Evolutionary conservation across 257 asterid genomes (phyloP), one percentile per base, ranked within the genome.

Genomic region (Solanum gracilifrons): DNA sequence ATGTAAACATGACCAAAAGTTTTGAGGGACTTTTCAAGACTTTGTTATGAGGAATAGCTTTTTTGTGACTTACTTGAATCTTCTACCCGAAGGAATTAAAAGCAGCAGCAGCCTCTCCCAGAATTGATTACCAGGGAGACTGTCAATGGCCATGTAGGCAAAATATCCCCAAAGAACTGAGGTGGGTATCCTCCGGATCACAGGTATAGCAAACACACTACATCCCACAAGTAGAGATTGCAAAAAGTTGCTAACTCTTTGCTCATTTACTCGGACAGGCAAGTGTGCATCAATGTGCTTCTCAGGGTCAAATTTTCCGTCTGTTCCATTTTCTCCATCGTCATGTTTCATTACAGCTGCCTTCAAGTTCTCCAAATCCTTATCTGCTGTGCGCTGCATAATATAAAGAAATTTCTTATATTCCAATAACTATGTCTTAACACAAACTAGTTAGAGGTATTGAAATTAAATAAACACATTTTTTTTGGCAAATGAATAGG

Each of bases 81-180:
- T 98, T 87, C 99, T 96, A 39, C 99, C 90, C 0, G 95, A 90
- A 87, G 99, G 95, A 88, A 96, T 91, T 9, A 95, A 91, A 64
- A 97, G 94, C 87, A 96, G 93, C 86, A 90, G 87, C 71, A 96
- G 46, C 93, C 99, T 94, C 92, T 97, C 99, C 98, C 98, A 96
- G 84, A 96, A 95, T 90, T 96, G 99, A 88, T 95, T 96, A 3
- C 99, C 99, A 0, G 98, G 98, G 76, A 97, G 98, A 89, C 99
- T 96, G 80, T 97, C 99, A 9, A 94, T 93, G 51, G 99, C 99
- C 99, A 97, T 97, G 93, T 97, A 97, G 39, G 99, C 99, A 48
- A 97, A 97, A 92, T 96, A 97, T 60, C 99, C 99, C 99, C 99
- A 96, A 83, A 96, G 92, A 84, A 96, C 99, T 0, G 99, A 97